phyloP scores from a whole-genome alignment of 2,329 filamentous ascomycete species.

The Colletotrichum godetiae region DNA sequence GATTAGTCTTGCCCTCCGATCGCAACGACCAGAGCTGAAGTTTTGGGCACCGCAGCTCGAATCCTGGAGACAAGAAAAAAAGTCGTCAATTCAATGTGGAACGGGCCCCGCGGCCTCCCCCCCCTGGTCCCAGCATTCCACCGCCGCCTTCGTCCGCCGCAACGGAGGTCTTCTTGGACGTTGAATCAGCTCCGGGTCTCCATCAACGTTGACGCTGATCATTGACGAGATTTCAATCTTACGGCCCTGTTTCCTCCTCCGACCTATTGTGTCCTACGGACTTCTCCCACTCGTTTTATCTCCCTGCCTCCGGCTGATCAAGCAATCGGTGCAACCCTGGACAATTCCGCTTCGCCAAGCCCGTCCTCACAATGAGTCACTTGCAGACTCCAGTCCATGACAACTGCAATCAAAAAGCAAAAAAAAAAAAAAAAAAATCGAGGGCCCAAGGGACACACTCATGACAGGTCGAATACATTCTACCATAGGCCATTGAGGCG shows the following conservation, averaged over 20 bases:
- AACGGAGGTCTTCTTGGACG: neutral
- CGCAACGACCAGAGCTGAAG: neutral
- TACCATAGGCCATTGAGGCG: neutral
- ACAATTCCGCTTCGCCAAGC: slow-evolving; percentile 16
- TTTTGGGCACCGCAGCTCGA: neutral
- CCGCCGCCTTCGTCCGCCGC: slow-evolving; percentile 26
- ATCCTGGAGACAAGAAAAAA: neutral
- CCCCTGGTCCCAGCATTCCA: slow-evolving; percentile 8
- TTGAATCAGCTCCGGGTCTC: neutral
- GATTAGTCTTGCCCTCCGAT: neutral
- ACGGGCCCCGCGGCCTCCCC: slow-evolving; percentile 3
- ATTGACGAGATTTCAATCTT: neutral
- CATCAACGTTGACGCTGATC: neutral
- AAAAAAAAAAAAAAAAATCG: neutral
- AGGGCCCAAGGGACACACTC: neutral
- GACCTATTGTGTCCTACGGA: neutral
- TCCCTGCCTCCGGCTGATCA: slow-evolving; percentile 7
- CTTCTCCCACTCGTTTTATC: neutral
- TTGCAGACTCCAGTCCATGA: neutral
- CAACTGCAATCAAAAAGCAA: neutral
- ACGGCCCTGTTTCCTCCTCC: neutral
- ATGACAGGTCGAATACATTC: neutral
- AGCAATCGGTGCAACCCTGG: slow-evolving; percentile 6
- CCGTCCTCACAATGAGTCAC: slow-evolving; percentile 4
- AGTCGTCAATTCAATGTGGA: neutral